Conservation (phyloP, 1,284 basidiomycete species). For the Laetiporus sulphureus region DNA sequence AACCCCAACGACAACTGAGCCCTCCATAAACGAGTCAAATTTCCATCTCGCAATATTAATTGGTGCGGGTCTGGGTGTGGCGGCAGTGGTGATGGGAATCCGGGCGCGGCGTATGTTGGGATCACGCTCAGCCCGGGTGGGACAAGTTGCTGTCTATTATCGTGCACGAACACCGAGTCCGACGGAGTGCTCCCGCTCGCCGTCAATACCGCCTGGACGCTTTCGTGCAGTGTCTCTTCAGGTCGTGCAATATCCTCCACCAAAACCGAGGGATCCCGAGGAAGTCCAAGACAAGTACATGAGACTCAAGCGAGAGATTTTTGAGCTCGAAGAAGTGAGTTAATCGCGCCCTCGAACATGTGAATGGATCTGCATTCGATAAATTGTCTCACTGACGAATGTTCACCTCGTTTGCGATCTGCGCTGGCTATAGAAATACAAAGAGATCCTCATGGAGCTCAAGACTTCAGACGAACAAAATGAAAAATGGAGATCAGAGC, state of each 20-base stretch:
- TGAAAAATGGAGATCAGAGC: conserved; percentile 48
- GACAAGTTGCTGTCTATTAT: too few relatives aligned
- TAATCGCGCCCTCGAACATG: neutral
- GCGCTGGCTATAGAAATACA: conserved; percentile 40
- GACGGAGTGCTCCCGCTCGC: too few relatives aligned
- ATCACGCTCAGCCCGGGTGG: too few relatives aligned
- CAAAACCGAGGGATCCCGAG: conserved; percentile 31
- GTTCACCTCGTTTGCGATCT: conserved; percentile 16
- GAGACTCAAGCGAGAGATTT: conserved; percentile 53
- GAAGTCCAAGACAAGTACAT: conserved; percentile 55
- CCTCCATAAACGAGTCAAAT: too few relatives aligned
- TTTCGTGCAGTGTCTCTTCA: conserved; percentile 32
- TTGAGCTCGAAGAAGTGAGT: conserved; percentile 62
- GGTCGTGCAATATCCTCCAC: conserved; percentile 23
- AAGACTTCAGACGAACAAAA: conserved; percentile 52
- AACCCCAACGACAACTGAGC: too few relatives aligned
- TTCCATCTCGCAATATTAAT: too few relatives aligned
- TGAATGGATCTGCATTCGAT: neutral
- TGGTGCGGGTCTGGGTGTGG: too few relatives aligned
- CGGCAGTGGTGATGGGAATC: too few relatives aligned
- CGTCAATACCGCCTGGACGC: too few relatives aligned
- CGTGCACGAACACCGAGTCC: too few relatives aligned
- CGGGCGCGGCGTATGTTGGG: too few relatives aligned
- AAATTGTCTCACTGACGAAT: neutral
- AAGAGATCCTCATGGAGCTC: conserved; percentile 46